These are phyloP conservation scores for Hypoxylon trugodes DNA, from an alignment of 495 filamentous ascomycete species.

Conservation along the genomic window DNA sequence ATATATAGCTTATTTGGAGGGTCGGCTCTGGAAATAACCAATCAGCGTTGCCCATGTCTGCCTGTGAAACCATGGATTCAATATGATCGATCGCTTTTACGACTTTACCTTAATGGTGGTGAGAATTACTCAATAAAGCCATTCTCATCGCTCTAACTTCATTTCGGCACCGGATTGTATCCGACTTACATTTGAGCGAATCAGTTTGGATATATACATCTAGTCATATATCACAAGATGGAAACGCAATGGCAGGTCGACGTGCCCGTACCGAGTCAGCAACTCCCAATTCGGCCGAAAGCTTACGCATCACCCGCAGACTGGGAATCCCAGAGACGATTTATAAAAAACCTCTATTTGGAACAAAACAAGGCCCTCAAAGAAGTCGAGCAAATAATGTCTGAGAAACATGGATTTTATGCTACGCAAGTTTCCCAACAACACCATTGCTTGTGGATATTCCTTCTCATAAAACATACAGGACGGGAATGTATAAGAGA, in stretches of 20 bases:
- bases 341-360: conserved; percentile 49
- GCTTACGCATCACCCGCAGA: conserved; percentile 3
- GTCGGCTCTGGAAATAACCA: background rate
- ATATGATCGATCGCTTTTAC: too few relatives aligned
- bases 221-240: background rate
- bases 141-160: too few relatives aligned
- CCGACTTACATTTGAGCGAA: too few relatives aligned
- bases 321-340: conserved; percentile 9
- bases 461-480: conserved; percentile 14
- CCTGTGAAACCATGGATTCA: background rate
- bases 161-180: too few relatives aligned
- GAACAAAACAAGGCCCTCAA: conserved; percentile 44
- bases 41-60: background rate
- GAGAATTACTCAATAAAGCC: too few relatives aligned
- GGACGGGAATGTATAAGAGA: conserved; percentile 50
- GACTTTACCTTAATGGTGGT: too few relatives aligned
- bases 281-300: conserved; percentile 6
- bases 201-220: too few relatives aligned
- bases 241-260: background rate
- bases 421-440: conserved; percentile 43
- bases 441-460: background rate
- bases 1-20: background rate
- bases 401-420: conserved; percentile 42
- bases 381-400: conserved; percentile 50
- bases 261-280: background rate